These are phyloP conservation scores for Trichophyton simii DNA, from an alignment of 2,329 filamentous ascomycete species.

Conservation along the genomic window DNA sequence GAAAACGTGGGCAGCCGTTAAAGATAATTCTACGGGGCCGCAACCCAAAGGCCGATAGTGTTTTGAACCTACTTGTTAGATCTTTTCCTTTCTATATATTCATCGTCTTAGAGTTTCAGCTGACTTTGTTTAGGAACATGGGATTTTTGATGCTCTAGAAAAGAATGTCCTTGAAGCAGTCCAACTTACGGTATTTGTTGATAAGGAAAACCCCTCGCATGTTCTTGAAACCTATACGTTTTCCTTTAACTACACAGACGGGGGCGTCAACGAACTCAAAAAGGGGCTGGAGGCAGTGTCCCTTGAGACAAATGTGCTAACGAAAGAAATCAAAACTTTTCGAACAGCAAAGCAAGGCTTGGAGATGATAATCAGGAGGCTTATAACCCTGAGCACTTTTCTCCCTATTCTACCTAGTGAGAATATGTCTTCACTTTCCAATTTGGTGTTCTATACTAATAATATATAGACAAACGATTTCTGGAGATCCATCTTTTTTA, in stretches of 20 bases:
- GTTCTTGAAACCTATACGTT: slow-evolving; percentile 42
- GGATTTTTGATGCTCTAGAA: slow-evolving; percentile 36
- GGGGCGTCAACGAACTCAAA: slow-evolving; percentile 20
- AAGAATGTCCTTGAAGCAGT: slow-evolving; percentile 32
- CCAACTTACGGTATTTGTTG: slow-evolving; percentile 36
- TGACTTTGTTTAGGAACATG: slow-evolving; percentile 32
- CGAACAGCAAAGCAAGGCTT: slow-evolving; percentile 32
- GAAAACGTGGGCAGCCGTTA: slow-evolving; percentile 24
- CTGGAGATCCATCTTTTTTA: slow-evolving; percentile 37
- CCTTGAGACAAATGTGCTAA: slow-evolving; percentile 19
- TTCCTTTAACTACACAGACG: slow-evolving; percentile 32
- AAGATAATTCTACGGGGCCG: slow-evolving; percentile 30
- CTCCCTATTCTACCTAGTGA: slow-evolving; percentile 34
- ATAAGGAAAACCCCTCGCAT: slow-evolving; percentile 24
- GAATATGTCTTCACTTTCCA: background rate
- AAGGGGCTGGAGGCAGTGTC: slow-evolving; percentile 21
- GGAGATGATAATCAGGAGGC: slow-evolving; percentile 31
- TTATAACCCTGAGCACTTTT: slow-evolving; percentile 28
- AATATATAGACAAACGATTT: slow-evolving; percentile 24
- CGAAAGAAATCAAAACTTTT: slow-evolving; percentile 25
- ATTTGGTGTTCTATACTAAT: background rate
- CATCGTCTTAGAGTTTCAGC: background rate
- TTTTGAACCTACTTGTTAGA: slow-evolving; percentile 38
- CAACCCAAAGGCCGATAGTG: slow-evolving; percentile 30
- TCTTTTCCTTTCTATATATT: background rate